phyloP scores from a whole-genome alignment of 2,329 filamentous ascomycete species.

The Emericellopsis cladophorae region DNA sequence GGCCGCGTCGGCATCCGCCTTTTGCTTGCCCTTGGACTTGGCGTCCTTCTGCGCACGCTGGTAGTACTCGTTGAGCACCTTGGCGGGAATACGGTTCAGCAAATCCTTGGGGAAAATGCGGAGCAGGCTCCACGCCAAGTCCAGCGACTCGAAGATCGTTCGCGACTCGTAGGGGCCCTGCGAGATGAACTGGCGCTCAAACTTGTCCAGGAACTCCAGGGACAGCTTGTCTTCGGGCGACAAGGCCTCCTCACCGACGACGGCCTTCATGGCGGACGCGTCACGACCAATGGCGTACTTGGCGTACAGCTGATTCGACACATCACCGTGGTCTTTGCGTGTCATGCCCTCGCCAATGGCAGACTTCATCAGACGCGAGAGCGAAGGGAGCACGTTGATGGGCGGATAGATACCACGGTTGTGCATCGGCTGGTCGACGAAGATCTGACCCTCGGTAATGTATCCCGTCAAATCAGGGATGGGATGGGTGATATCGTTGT shows the following conservation, averaged over 20 bases:
- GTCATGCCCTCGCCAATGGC: slow-evolving; percentile 97
- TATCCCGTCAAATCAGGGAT: slow-evolving; percentile 98
- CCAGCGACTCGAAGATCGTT: slow-evolving; percentile 84
- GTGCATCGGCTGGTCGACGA: slow-evolving; percentile 82
- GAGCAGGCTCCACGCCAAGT: slow-evolving; percentile 91
- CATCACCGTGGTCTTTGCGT: slow-evolving; percentile 91
- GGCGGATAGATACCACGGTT: slow-evolving; percentile 98
- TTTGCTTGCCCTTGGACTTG: slow-evolving; percentile 49
- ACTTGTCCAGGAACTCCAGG: slow-evolving; percentile 96
- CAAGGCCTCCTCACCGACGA: slow-evolving; percentile 94
- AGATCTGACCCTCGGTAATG: slow-evolving; percentile 98
- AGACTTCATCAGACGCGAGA: slow-evolving; percentile 99
- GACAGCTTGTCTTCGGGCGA: slow-evolving; percentile 95
- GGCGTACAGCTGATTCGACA: slow-evolving; percentile 98
- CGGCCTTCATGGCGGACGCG: slow-evolving; percentile 96
- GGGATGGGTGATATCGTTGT: slow-evolving; percentile 98
- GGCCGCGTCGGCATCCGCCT: slow-evolving; percentile 24
- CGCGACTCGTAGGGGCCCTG: slow-evolving; percentile 90
- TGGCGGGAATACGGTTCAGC: slow-evolving; percentile 85
- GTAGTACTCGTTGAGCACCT: slow-evolving; percentile 75
- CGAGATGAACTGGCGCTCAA: slow-evolving; percentile 87
- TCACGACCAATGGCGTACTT: slow-evolving; percentile 99
- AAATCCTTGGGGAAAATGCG: slow-evolving; percentile 97
- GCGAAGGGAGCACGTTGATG: slow-evolving; percentile 94
- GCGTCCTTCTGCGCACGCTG: slow-evolving; percentile 50